Conservation (phyloP, 345 rosid species). For the Eucalyptus polyanthemos region DNA sequence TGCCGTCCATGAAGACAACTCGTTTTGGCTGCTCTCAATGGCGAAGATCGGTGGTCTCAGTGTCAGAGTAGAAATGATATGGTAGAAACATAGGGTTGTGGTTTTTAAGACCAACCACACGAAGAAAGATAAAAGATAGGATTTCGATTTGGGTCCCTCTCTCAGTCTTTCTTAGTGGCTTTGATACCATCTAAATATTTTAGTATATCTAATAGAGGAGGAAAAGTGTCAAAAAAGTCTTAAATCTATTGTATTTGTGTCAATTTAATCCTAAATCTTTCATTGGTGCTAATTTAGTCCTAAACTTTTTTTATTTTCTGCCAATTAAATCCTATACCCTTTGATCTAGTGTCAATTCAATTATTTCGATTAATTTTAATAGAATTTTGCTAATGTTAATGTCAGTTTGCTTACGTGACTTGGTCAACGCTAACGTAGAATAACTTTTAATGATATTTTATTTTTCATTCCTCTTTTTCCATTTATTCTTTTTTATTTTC, state of each 20-base stretch:
- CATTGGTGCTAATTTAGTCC: fast-evolving
- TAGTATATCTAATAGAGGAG: not conserved
- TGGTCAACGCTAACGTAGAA: fast-evolving
- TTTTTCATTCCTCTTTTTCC: too few species aligned
- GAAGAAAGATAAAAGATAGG: not conserved
- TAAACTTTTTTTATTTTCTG: too few species aligned
- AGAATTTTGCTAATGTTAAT: too few species aligned
- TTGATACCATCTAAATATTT: not conserved
- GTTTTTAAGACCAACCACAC: not conserved
- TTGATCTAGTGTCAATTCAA: too few species aligned
- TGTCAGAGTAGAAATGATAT: not conserved
- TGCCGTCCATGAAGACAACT: not conserved
- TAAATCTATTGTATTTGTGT: too few species aligned
- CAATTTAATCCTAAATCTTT: too few species aligned
- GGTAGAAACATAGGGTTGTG: not conserved
- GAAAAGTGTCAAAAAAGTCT: not conserved
- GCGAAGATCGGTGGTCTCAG: not conserved
- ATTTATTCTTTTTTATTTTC: too few species aligned
- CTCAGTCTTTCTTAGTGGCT: not conserved
- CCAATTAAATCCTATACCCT: too few species aligned
- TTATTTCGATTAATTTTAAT: too few species aligned
- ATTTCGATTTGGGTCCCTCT: not conserved
- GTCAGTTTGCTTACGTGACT: too few species aligned
- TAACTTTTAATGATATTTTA: too few species aligned
- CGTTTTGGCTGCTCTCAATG: not conserved